Evolutionary conservation across 2,329 filamentous ascomycete genomes (phyloP).

Genomic region (Macrophomina pseudophaseolina): DNA sequence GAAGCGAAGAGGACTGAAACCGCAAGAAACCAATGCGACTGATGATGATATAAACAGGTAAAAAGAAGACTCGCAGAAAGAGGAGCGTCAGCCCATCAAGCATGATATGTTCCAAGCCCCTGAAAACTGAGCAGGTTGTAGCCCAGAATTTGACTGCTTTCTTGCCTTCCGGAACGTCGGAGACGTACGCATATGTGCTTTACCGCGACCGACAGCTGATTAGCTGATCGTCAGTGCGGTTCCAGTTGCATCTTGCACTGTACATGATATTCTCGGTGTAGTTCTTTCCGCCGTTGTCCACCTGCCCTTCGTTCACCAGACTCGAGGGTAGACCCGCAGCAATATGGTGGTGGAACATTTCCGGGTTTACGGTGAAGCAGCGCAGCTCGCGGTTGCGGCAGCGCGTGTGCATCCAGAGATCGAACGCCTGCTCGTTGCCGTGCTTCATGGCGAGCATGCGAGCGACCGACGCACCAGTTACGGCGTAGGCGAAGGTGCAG

Average conservation of each 20-base stretch:
- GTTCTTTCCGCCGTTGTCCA: background rate
- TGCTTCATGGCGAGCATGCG: constrained; percentile 24
- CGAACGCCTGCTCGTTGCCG: constrained; percentile 24
- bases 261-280: constrained; percentile 29
- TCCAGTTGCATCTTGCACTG: constrained; percentile 28
- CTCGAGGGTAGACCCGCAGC: constrained; percentile 23
- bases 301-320: constrained; percentile 25
- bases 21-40: background rate
- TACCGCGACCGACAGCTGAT: constrained; percentile 15
- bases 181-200: background rate
- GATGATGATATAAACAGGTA: background rate
- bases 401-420: constrained; percentile 29
- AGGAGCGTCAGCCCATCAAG: constrained; percentile 3
- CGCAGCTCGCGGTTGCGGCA: constrained; percentile 26
- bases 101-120: background rate
- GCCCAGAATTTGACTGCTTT: background rate
- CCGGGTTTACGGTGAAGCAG: constrained; percentile 29
- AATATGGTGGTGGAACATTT: constrained; percentile 30
- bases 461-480: constrained; percentile 13
- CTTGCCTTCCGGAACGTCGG: background rate
- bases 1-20: background rate
- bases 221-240: constrained; percentile 5
- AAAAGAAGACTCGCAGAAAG: background rate
- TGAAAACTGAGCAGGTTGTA: background rate
- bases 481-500: constrained; percentile 29